phyloP scores from a whole-genome alignment of 2,329 filamentous ascomycete genomes.

The Fusarium illudens region DNA sequence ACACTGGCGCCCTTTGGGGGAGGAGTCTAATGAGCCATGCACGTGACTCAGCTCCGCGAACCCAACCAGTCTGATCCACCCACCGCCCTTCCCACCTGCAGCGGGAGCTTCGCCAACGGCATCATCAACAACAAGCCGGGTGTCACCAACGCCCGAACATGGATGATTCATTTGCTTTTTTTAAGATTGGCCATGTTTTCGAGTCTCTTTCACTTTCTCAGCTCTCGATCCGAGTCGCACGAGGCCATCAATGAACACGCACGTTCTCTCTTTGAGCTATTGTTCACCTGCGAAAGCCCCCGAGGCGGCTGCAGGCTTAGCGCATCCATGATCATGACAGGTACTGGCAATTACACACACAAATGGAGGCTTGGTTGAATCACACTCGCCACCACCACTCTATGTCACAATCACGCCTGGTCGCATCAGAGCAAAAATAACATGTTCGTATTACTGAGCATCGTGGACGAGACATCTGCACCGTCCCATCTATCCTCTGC shows the following conservation, averaged over 20 bases:
- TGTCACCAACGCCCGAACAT: neutral
- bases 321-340: slow-evolving; percentile 19
- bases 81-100: too few relatives aligned
- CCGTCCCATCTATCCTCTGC: slow-evolving; percentile 11
- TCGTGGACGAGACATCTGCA: slow-evolving; percentile 20
- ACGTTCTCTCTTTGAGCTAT: neutral
- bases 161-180: neutral
- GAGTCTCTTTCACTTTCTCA: neutral
- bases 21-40: slow-evolving; percentile 42
- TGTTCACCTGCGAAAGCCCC: slow-evolving; percentile 3
- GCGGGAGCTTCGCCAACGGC: neutral
- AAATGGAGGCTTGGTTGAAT: neutral
- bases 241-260: neutral
- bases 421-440: slow-evolving; percentile 8
- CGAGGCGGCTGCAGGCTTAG: slow-evolving; percentile 28
- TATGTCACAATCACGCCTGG: neutral
- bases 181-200: neutral
- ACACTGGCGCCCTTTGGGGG: slow-evolving; percentile 42
- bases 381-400: slow-evolving; percentile 1
- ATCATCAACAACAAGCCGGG: neutral
- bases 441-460: slow-evolving; percentile 38
- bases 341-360: neutral
- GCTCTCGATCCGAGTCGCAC: neutral
- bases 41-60: slow-evolving; percentile 44
- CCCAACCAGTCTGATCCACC: too few relatives aligned